phyloP scores from a whole-genome alignment of 192 early-diverging fungal genomes.

The Umbelopsis vinacea region DNA sequence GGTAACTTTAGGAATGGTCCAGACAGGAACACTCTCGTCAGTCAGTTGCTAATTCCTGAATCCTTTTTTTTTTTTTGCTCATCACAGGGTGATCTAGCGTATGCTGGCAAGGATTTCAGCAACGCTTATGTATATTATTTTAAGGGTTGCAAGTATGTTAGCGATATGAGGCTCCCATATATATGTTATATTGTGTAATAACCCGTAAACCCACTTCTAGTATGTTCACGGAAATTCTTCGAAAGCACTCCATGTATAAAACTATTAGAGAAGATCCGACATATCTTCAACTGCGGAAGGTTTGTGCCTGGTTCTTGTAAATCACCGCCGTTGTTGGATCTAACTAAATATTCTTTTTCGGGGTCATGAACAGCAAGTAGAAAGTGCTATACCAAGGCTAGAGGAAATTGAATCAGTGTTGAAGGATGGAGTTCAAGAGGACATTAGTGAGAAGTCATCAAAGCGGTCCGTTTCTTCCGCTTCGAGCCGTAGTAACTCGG shows the following conservation, averaged over 20 bases:
- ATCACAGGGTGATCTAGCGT: slow-evolving; percentile 33
- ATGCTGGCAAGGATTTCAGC: slow-evolving; percentile 21
- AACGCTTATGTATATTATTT: slow-evolving; percentile 43
- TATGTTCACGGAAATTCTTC: slow-evolving; percentile 54
- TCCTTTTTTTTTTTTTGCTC: neutral
- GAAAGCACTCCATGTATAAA: slow-evolving; percentile 44
- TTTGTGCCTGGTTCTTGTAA: neutral
- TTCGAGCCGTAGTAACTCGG: neutral
- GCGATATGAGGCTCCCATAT: neutral
- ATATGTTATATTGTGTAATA: too few species aligned
- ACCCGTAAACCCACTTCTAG: slow-evolving; percentile 35
- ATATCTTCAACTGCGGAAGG: slow-evolving; percentile 48
- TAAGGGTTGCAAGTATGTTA: slow-evolving; percentile 39
- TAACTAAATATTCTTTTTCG: neutral
- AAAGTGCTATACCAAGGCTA: neutral
- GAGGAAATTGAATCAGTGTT: slow-evolving; percentile 33
- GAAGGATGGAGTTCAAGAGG: slow-evolving; percentile 22
- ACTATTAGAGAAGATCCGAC: slow-evolving; percentile 45
- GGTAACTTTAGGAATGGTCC: neutral
- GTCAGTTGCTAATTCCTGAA: neutral
- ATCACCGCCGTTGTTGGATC: neutral
- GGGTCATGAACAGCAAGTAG: neutral
- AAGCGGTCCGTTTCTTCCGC: neutral
- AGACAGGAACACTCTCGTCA: neutral
- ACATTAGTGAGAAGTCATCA: neutral